Evolutionary conservation across 768 basidiomycete genomes (phyloP).

Genomic region (Termitomyces sp.): DNA sequence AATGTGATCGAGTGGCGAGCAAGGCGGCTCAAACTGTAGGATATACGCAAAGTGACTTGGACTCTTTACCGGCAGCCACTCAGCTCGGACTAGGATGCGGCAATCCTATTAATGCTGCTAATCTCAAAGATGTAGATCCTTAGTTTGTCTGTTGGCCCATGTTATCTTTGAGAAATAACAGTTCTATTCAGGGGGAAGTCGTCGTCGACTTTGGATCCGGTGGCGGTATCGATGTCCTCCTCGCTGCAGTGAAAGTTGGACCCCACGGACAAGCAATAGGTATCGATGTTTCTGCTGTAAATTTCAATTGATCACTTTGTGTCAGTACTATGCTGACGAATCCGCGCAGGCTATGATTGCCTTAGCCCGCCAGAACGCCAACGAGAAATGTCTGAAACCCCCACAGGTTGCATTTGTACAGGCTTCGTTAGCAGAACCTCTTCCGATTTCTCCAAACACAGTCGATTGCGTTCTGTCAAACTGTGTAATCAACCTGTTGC

Average conservation of each 20-base stretch:
- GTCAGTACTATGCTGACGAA: neutral
- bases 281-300: conserved; percentile 45
- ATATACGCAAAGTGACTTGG: conserved; percentile 38
- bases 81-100: conserved; percentile 51
- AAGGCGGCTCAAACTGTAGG: conserved; percentile 40
- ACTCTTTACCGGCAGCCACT: conserved; percentile 34
- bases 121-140: conserved; percentile 35
- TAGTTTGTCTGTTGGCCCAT: neutral
- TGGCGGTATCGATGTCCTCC: conserved; percentile 50
- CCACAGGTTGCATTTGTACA: conserved; percentile 47
- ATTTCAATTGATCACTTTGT: neutral
- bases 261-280: conserved; percentile 46
- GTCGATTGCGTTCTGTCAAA: conserved; percentile 56
- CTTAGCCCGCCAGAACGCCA: conserved; percentile 41
- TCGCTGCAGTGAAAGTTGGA: conserved; percentile 47
- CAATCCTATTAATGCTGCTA: conserved; percentile 42
- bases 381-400: conserved; percentile 31
- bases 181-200: conserved; percentile 43
- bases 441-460: conserved; percentile 42
- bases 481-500: conserved; percentile 50
- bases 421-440: conserved; percentile 31
- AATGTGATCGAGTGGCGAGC: neutral
- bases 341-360: conserved; percentile 42
- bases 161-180: neutral
- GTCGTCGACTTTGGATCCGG: conserved; percentile 56